Base-by-base conservation (phyloP, 805 yeast genomes). In the Zygoascus biomembranicola region DNA sequence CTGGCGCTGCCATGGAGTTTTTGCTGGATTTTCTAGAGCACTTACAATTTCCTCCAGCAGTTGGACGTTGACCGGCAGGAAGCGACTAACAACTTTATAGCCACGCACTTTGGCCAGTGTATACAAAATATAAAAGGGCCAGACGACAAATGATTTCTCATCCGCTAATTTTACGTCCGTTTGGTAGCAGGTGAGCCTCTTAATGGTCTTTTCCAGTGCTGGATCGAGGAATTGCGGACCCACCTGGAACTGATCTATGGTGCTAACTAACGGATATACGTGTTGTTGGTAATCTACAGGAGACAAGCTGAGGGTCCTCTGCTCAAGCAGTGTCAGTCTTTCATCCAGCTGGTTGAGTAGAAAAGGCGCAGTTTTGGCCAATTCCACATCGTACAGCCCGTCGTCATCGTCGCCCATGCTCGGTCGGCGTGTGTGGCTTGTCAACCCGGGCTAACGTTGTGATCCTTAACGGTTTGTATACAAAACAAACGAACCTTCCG, bases 71-170 rank as follows among this genome's bases (percentile, higher is more conserved):
- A 85, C 80, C 1, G 82, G 73, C 49, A 88, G 74, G 66, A 78
- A 79, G 54, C 75, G 75, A n/a, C 79, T 68, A 2, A 85, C 71
- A 13, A 76, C 71, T 66, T 86, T 87, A 58, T 79, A 70, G 0
- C 87, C 86, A 43, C 92, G 70, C 8, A 87, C 76, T 61, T 85
- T 87, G 26, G 82, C 69, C 18, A 89, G 67, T 8, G 71, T 72
- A 66, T 89, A 90, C 49, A 84, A 72, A 0, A 81, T 63, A 35
- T 69, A 61, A 3, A 70, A 59, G 47, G 58, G 56, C 65, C 64
- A 55, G 14, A 23, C 5, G 2, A 16, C 26, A 16, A 14, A 5
- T 5, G 42, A 52, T 20, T 13, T n/a, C 20, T 11, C 37, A 46
- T 46, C 28, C n/a, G n/a, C n/a, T n/a, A n/a, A n/a, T n/a, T n/a